phyloP scores from a whole-genome alignment of 805 yeast genomes.

The Kuraishia molischiana region DNA sequence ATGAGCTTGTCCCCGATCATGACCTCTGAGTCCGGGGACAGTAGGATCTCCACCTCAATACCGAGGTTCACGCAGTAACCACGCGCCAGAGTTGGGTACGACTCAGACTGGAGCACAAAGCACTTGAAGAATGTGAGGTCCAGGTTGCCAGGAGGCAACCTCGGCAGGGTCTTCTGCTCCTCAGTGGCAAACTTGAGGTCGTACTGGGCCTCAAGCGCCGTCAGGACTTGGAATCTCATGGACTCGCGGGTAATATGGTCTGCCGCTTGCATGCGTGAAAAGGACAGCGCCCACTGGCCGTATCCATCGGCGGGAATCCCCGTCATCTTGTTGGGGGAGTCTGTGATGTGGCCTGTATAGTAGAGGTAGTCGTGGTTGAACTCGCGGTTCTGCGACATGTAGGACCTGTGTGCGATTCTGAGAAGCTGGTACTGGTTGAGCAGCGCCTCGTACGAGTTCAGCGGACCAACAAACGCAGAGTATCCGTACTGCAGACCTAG shows the following conservation, averaged over 20 bases:
- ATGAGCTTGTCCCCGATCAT: slow-evolving; percentile 33
- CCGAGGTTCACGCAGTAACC: slow-evolving; percentile 40
- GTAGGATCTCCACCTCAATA: slow-evolving; percentile 32
- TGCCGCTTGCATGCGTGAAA: not conserved
- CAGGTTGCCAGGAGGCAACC: slow-evolving; percentile 8
- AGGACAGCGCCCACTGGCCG: not conserved
- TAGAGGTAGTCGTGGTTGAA: not conserved
- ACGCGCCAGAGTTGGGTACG: slow-evolving; percentile 19
- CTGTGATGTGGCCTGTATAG: not conserved
- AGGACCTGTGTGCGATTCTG: slow-evolving; percentile 3
- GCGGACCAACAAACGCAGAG: slow-evolving; percentile 18
- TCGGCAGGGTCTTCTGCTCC: slow-evolving; percentile 20
- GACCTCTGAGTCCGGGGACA: slow-evolving; percentile 12
- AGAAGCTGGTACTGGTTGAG: slow-evolving; percentile 18
- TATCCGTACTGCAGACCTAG: slow-evolving; percentile 15
- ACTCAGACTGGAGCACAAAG: slow-evolving; percentile 25
- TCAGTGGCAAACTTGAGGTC: not conserved
- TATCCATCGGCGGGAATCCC: not conserved
- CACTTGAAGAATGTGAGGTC: slow-evolving; percentile 26
- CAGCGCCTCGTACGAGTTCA: slow-evolving; percentile 15
- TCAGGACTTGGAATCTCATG: not conserved
- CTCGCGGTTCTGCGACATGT: slow-evolving; percentile 5
- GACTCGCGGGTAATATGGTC: not conserved
- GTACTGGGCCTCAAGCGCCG: not conserved
- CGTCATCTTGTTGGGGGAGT: slow-evolving; percentile 2